Evolutionary conservation across 768 basidiomycete species (phyloP), one percentile per base, ranked within the genome.

Genomic region (Kwoniella europaea): DNA sequence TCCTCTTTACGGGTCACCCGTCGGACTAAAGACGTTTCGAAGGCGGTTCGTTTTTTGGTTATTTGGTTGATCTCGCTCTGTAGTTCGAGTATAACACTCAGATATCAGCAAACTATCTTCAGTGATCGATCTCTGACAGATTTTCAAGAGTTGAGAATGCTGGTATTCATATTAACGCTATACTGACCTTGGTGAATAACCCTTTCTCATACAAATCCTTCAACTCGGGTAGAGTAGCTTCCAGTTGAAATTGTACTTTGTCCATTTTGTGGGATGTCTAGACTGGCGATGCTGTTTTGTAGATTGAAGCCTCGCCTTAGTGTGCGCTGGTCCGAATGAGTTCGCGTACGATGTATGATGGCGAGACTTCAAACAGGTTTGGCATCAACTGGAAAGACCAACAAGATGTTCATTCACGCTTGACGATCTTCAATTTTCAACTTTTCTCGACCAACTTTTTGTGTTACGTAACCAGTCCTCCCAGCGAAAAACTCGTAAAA

Each of bases 191-290:
- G 0, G 91, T 91, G 82, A 98, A 96, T 52, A 97, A 84, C 74
- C 88, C 88, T 84, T 92, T 93, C 76, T 93, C 88, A 70, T 91
- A 89, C 12, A 96, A 86, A 84, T 95, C 93, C 84, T 93, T 94
- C 82, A 96, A 91, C 90, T 97, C 94, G 58, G 90, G 88, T 88
- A 96, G 92, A 90, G 94, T 95, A 88, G 92, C 91, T 89, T 96
- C 94, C 84, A 95, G 92, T 84, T 95, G 90, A 77, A 91, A 95
- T 69, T 96, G 91, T 0, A 96, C 94, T 74, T 92, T 88, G 87
- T 98, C 94, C 94, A 98, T 95, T 55, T 24, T 73, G 71, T 24
- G 12, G 27, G 42, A 56, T 55, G 54, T 43, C 16, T 43, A 15
- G 20, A n/a, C 5, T n/a, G 20, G 6, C 18, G 13, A 27, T 56